Evolutionary conservation across 345 rosid species (phyloP).

Genomic region (Citrus sp.): DNA sequence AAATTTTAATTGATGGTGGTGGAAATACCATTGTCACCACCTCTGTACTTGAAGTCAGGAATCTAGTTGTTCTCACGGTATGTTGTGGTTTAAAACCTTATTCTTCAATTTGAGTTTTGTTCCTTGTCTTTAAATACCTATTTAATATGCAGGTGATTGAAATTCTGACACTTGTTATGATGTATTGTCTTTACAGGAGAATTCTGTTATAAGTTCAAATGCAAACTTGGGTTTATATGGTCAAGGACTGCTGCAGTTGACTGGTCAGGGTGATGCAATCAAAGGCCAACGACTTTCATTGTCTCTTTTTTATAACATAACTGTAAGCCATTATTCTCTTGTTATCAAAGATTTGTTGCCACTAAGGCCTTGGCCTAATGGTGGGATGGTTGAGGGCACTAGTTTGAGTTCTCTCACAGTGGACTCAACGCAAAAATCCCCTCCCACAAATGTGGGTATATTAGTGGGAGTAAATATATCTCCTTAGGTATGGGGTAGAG

Average conservation of each 20-base stretch:
- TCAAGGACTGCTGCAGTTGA: slow-evolving; percentile 78
- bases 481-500: no score
- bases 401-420: no score
- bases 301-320: slow-evolving; percentile 89
- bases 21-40: slow-evolving; percentile 87
- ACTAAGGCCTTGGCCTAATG: no score
- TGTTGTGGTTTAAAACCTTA: slow-evolving; percentile 15
- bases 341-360: slow-evolving; percentile 1
- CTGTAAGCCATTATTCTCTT: slow-evolving; percentile 53
- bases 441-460: no score
- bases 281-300: slow-evolving; percentile 89
- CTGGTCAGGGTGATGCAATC: slow-evolving; percentile 90
- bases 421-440: no score
- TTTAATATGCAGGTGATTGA: slow-evolving; percentile 4
- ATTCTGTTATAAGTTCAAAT: slow-evolving; percentile 80
- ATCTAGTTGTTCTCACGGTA: slow-evolving; percentile 95
- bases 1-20: slow-evolving; percentile 86
- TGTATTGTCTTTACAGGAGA: slow-evolving; percentile 55
- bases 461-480: no score
- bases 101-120: not conserved
- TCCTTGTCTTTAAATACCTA: not conserved
- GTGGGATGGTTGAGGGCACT: no score
- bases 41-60: slow-evolving; percentile 92
- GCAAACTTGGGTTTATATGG: slow-evolving; percentile 88
- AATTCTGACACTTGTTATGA: slow-evolving; percentile 13